phyloP scores from a whole-genome alignment of 1,139 yeast species.

The Suhomyces panamericanus region DNA sequence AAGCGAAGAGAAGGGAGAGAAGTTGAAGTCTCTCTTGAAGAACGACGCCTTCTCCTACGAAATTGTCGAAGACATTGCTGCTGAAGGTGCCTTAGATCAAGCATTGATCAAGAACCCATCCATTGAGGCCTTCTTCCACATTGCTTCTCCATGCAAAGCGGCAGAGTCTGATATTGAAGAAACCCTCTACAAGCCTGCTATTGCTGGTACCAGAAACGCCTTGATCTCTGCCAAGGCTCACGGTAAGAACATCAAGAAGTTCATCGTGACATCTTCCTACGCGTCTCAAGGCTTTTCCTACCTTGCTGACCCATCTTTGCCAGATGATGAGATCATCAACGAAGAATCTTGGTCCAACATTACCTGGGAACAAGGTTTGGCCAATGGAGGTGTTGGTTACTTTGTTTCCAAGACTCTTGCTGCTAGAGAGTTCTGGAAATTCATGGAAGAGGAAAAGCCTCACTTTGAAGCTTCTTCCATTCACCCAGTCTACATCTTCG shows the following conservation, averaged over 20 bases:
- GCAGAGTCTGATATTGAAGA: not conserved
- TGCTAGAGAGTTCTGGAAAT: slow-evolving; percentile 57
- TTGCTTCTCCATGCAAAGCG: slow-evolving; percentile 1
- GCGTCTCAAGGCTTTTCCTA: not conserved
- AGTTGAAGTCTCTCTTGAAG: slow-evolving; percentile 16
- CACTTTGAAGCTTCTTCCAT: slow-evolving; percentile 16
- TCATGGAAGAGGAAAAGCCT: slow-evolving; percentile 36
- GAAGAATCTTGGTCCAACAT: slow-evolving; percentile 2
- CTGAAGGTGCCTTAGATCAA: slow-evolving; percentile 8
- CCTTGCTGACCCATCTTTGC: not conserved
- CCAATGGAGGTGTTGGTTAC: not conserved
- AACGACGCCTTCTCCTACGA: slow-evolving; percentile 26
- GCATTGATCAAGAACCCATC: slow-evolving; percentile 1
- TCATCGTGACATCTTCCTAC: slow-evolving; percentile 1
- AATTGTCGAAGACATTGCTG: slow-evolving; percentile 23
- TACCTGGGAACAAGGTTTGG: slow-evolving; percentile 1
- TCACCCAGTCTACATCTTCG: slow-evolving; percentile 26
- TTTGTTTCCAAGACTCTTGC: slow-evolving; percentile 52
- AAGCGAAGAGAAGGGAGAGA: slow-evolving; percentile 6
- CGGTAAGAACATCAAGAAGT: slow-evolving; percentile 4
- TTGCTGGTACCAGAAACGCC: slow-evolving; percentile 3
- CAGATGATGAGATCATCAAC: not conserved
- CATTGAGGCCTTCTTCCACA: slow-evolving; percentile 2
- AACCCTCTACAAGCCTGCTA: slow-evolving; percentile 1
- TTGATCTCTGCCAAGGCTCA: slow-evolving; percentile 2